Percentiles rank a stretch among this genome's conserved stretches.
Evolutionary conservation across 192 early-diverging fungal genomes (phyloP).

Genomic region (Umbelopsis sp.): DNA sequence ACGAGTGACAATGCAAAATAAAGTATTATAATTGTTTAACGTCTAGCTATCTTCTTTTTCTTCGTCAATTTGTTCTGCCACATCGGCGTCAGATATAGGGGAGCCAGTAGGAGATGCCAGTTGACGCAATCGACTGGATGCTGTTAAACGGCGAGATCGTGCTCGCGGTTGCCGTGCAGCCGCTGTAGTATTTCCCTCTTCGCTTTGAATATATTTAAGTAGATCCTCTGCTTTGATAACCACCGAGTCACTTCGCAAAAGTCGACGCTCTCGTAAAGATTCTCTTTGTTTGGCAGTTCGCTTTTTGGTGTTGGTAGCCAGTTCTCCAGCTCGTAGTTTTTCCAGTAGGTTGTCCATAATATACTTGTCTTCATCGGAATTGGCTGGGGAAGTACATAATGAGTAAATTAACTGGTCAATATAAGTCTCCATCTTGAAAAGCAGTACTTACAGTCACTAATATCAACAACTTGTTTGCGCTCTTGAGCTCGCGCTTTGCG

Average conservation of each 20-base stretch:
- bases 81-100: conserved; percentile 3
- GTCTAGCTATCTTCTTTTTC: not conserved
- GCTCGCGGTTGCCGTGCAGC: not conserved
- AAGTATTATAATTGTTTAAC: not conserved
- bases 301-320: conserved; percentile 44
- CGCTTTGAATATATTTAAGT: conserved; percentile 43
- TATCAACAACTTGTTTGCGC: conserved; percentile 13
- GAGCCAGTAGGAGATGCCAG: conserved; percentile 19
- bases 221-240: conserved; percentile 44
- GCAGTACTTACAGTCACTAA: conserved; percentile 15
- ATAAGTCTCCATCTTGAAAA: not conserved
- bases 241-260: conserved; percentile 34
- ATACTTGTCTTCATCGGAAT: conserved; percentile 63
- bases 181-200: conserved; percentile 26
- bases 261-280: conserved; percentile 28
- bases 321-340: conserved; percentile 67
- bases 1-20: not conserved
- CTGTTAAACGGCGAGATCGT: conserved; percentile 27
- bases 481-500: conserved; percentile 25
- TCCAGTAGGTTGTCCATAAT: conserved; percentile 80
- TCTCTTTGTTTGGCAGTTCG: conserved; percentile 20
- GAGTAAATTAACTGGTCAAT: not conserved
- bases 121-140: conserved; percentile 24
- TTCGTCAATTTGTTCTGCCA: conserved; percentile 25
- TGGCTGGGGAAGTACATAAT: not conserved